Conservation (phyloP, 73 alveolate genomes). For the Tetrahymena elliotti region DNA sequence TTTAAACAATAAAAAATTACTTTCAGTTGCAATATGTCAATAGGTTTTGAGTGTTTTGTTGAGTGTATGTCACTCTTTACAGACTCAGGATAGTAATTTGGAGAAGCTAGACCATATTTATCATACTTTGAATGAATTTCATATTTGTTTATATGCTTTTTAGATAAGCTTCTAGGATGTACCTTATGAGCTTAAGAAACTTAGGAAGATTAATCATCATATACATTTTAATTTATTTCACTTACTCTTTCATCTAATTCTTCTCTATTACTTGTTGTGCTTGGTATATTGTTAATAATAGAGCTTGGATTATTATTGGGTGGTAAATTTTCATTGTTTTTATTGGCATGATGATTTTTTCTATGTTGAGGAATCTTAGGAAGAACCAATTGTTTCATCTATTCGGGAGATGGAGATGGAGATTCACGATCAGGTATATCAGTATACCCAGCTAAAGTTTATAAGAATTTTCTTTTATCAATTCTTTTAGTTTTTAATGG, state of each 20-base stretch:
- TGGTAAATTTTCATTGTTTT: neutral
- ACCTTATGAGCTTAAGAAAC: neutral
- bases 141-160: neutral
- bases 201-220: neutral
- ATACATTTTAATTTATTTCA: neutral
- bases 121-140: neutral
- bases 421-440: neutral
- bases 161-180: neutral
- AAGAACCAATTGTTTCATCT: neutral
- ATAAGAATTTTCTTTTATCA: constrained; percentile 13
- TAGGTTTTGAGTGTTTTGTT: neutral
- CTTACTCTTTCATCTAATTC: neutral
- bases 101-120: neutral
- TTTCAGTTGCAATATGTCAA: neutral
- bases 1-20: neutral
- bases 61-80: neutral
- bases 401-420: neutral
- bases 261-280: neutral
- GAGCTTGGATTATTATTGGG: neutral
- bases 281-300: neutral
- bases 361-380: neutral
- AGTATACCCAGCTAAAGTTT: constrained; percentile 34
- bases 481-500: constrained; percentile 27
- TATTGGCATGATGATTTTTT: neutral
- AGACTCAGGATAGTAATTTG: neutral